phyloP scores from a whole-genome alignment of 2,329 filamentous ascomycete species.

The Penicillium sp. region DNA sequence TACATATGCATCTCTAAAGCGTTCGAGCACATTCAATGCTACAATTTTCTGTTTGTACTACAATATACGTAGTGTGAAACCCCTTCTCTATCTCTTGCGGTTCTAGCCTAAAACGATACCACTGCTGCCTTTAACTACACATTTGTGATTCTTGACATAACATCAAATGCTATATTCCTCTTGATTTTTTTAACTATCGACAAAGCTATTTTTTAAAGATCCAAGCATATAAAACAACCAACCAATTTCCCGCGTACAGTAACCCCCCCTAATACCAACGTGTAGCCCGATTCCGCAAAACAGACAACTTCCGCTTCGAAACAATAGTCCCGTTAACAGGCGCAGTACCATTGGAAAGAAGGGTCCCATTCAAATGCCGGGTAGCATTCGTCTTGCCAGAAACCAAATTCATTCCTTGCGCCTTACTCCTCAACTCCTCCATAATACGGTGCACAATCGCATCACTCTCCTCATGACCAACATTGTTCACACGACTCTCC shows the following conservation, averaged over 20 bases:
- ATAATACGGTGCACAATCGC: slow-evolving; percentile 16
- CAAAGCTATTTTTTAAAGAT: neutral
- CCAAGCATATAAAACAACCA: slow-evolving; percentile 1
- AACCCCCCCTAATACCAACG: neutral
- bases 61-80: neutral
- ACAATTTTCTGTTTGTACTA: neutral
- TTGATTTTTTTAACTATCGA: neutral
- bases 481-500: slow-evolving; percentile 18
- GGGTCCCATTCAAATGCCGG: slow-evolving; percentile 4
- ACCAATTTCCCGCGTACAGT: neutral
- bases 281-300: slow-evolving; percentile 19
- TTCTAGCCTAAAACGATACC: neutral
- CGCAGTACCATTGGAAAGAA: slow-evolving; percentile 15
- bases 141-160: no score
- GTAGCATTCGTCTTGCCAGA: slow-evolving; percentile 17
- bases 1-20: neutral
- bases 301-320: slow-evolving; percentile 21
- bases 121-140: neutral
- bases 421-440: slow-evolving; percentile 14
- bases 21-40: neutral
- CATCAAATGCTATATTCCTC: neutral
- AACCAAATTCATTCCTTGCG: slow-evolving; percentile 14
- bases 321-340: slow-evolving; percentile 15
- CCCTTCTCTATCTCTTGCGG: neutral
- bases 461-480: slow-evolving; percentile 20